A percentile compares a stretch with the other conserved stretches of the same genome.
Evolutionary conservation across 257 asterid species (phyloP).

Genomic region (Penstemon davidsonii): DNA sequence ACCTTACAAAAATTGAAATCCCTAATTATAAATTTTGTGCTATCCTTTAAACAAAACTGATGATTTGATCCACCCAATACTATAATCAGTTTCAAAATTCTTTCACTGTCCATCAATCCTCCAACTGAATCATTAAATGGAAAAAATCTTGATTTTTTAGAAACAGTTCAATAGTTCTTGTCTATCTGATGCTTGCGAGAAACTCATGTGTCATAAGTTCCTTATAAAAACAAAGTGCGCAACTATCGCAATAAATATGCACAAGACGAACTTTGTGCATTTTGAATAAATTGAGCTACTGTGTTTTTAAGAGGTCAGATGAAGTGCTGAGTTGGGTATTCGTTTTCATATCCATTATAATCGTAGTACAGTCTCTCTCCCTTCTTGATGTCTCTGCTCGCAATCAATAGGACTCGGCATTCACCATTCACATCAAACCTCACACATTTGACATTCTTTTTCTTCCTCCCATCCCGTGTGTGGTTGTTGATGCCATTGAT

Average conservation of each 20-base stretch:
- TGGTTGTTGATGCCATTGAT: conserved; percentile 95
- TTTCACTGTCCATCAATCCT: too few relatives aligned
- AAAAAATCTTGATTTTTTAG: not conserved
- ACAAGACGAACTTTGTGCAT: too few relatives aligned
- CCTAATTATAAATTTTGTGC: too few relatives aligned
- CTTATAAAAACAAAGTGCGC: conserved; percentile 4
- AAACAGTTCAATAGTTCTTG: not conserved
- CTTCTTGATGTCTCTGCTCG: conserved; percentile 72
- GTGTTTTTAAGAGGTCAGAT: conserved; percentile 37
- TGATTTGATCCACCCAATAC: too few relatives aligned
- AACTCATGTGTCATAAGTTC: not conserved
- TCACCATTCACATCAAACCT: conserved; percentile 79
- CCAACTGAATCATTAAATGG: too few relatives aligned
- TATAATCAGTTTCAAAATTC: too few relatives aligned
- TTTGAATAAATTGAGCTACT: not conserved
- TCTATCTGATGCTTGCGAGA: not conserved
- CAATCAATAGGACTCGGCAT: conserved; percentile 69
- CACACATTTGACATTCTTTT: conserved; percentile 80
- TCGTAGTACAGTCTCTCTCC: conserved; percentile 89
- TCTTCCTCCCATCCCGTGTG: conserved; percentile 81
- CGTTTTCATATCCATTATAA: conserved; percentile 85
- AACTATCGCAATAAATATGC: conserved; percentile 7
- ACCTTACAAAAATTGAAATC: too few relatives aligned
- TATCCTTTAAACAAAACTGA: too few relatives aligned
- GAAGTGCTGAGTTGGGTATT: conserved; percentile 92